Percentiles rank a stretch among this genome's conserved stretches.
phyloP scores from a whole-genome alignment of 176 grass and related monocot species.

The Avena eriantha region DNA sequence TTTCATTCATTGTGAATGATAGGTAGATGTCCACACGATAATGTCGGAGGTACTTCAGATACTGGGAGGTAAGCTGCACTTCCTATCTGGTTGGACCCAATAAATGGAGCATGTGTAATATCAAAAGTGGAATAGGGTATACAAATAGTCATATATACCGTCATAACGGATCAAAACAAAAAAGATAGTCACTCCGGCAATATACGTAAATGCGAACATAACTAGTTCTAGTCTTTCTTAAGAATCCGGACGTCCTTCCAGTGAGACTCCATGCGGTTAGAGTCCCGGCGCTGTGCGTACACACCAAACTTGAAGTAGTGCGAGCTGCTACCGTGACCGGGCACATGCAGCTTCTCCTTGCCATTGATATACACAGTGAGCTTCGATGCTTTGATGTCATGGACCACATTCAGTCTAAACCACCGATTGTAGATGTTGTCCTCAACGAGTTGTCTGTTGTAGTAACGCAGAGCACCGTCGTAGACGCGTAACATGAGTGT shows the following conservation, averaged over 20 bases:
- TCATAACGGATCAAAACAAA: not conserved
- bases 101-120: not conserved
- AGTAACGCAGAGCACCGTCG: constrained; percentile 29
- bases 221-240: not conserved
- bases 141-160: not conserved
- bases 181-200: not conserved
- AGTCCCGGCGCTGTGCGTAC: constrained; percentile 26
- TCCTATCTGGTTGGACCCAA: too few relatives aligned
- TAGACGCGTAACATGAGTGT: constrained; percentile 59
- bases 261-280: constrained; percentile 30
- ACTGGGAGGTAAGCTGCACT: too few relatives aligned
- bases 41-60: too few relatives aligned
- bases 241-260: constrained; percentile 20
- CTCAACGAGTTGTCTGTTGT: constrained; percentile 30
- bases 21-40: too few relatives aligned
- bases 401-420: constrained; percentile 65
- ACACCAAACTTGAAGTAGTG: constrained; percentile 66
- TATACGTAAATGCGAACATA: not conserved
- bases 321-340: constrained; percentile 2
- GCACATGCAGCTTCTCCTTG: not conserved
- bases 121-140: not conserved
- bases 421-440: constrained; percentile 48
- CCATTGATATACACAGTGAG: constrained; percentile 48
- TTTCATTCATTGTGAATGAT: too few relatives aligned
- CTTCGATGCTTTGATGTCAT: constrained; percentile 15